A percentile compares a stretch with the other conserved stretches of the same genome.
Evolutionary conservation across 305 asterid species (phyloP).

Genomic region (Rubia peregrina): DNA sequence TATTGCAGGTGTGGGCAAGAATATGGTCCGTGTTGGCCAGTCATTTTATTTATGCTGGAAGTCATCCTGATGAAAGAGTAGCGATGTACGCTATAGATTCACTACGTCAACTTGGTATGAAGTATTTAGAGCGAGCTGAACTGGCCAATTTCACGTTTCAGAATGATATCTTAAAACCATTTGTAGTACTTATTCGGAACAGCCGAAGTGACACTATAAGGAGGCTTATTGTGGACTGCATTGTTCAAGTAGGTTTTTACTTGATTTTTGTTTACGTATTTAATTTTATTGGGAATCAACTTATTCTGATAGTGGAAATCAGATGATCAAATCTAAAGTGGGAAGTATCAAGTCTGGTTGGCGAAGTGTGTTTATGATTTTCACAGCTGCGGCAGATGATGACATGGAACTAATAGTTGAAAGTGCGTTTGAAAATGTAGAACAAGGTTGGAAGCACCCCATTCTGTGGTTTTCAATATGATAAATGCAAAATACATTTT

Average conservation of each 20-base stretch:
- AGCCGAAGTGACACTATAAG: conserved; percentile 86
- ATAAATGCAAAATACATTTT: conserved; percentile 9
- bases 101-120: conserved; percentile 95
- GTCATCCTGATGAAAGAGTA: conserved; percentile 98
- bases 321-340: conserved; percentile 99
- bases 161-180: conserved; percentile 96
- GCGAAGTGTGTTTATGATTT: conserved; percentile 99
- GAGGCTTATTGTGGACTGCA: conserved; percentile 97
- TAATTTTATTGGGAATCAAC: conserved; percentile 24
- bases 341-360: conserved; percentile 99
- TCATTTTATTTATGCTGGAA: conserved; percentile 98
- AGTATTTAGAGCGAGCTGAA: conserved; percentile 98
- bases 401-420: conserved; percentile 88
- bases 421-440: conserved; percentile 98
- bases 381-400: conserved; percentile 99
- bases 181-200: conserved; percentile 93
- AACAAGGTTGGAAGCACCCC: conserved; percentile 61
- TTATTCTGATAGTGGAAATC: conserved; percentile 32
- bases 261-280: conserved; percentile 22
- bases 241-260: conserved; percentile 74
- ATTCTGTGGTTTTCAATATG: conserved; percentile 16
- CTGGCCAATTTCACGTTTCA: conserved; percentile 99
- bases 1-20: conserved; percentile 96
- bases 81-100: conserved; percentile 99
- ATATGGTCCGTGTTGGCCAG: conserved; percentile 97